A percentile compares a stretch with the other conserved stretches of the same genome.
Conservation (phyloP, 352 stramenopile genomes). For the Halophytophthora polymorphica region DNA sequence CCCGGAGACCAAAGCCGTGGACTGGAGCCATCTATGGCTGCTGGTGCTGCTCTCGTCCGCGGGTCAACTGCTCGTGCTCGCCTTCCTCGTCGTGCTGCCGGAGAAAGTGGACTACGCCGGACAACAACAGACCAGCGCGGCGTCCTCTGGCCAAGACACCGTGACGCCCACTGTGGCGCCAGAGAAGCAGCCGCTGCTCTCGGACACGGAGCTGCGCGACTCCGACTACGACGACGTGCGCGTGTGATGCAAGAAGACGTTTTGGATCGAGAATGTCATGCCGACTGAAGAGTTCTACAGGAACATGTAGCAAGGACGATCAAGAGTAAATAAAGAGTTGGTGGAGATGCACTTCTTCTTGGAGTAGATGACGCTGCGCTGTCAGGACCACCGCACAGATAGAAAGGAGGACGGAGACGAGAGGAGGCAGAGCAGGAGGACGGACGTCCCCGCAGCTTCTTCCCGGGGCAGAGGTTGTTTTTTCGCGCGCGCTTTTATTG, state of each 20-base stretch:
- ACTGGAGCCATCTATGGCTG: constrained; percentile 61
- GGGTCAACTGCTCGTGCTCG: constrained; percentile 65
- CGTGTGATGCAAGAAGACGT: constrained; percentile 16
- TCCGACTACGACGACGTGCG: constrained; percentile 14
- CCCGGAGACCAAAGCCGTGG: constrained; percentile 43
- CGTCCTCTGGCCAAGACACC: constrained; percentile 3
- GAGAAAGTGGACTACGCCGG: constrained; percentile 47
- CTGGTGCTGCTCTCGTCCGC: constrained; percentile 55
- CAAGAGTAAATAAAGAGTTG: too few species aligned
- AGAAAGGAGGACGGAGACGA: too few species aligned
- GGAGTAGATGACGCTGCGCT: too few species aligned
- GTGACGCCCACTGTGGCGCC: constrained; percentile 11
- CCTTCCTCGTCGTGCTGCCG: constrained; percentile 66
- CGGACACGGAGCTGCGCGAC: constrained; percentile 17
- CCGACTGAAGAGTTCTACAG: too few species aligned
- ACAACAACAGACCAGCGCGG: constrained; percentile 6
- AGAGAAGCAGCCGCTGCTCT: constrained; percentile 50
- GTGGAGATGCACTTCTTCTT: too few species aligned
- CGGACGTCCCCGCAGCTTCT: too few species aligned
- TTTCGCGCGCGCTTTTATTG: constrained; percentile 44
- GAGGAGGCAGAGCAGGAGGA: too few species aligned
- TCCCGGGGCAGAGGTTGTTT: too few species aligned
- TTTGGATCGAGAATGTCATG: not conserved
- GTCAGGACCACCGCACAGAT: too few species aligned
- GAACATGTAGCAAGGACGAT: too few species aligned